Evolutionary conservation across 2,329 filamentous ascomycete species (phyloP), one percentile per base, ranked within the genome.

Genomic region (Diaporthe batatas): DNA sequence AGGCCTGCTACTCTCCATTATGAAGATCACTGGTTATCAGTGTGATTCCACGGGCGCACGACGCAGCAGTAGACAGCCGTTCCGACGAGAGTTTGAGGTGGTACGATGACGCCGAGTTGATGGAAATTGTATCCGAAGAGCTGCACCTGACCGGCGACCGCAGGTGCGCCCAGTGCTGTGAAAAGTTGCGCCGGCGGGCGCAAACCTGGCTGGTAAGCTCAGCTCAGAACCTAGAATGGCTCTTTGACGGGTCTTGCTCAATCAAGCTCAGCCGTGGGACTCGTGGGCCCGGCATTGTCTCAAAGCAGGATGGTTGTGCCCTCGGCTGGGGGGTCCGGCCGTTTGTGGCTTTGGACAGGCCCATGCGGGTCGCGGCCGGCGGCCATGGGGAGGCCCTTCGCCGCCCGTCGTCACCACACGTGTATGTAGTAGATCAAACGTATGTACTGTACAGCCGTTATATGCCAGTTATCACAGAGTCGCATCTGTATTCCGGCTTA

Each of bases 211-310:
- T 44, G 42, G 32, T 25, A 54, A 62, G 54, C 29, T 70, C 25
- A 62, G 54, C 29, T 70, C 25, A 23, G 32, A 54, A 53, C 18
- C 29, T 32, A 62, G 47, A 25, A 51, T 36, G 58, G 53, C 55
- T 55, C 55, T 57, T 57, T 64, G 71, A 54, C 39, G 16, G 51
- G 42, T 54, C 39, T 34, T n/a, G 21, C 36, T 71, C 36, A 39
- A 62, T 62, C 58, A 65, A 71, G 49, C 47, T 64, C 53, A 23
- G 47, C 16, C 65, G 49, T 67, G 44, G 62, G 62, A 53, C 58
- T 58, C 47, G 25, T 58, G 53, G 53, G 64, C 70, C 69, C 32
- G 72, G 49, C 57, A 49, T 32, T 49, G 57, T 74, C 72, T 67
- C 70, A 72, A 39, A 72, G 57, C 42, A 54, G 23, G 51, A 55